A percentile compares a stretch with the other conserved stretches of the same genome.
phyloP scores from a whole-genome alignment of 2,329 filamentous ascomycete species.

The Aspergillus jensenii region DNA sequence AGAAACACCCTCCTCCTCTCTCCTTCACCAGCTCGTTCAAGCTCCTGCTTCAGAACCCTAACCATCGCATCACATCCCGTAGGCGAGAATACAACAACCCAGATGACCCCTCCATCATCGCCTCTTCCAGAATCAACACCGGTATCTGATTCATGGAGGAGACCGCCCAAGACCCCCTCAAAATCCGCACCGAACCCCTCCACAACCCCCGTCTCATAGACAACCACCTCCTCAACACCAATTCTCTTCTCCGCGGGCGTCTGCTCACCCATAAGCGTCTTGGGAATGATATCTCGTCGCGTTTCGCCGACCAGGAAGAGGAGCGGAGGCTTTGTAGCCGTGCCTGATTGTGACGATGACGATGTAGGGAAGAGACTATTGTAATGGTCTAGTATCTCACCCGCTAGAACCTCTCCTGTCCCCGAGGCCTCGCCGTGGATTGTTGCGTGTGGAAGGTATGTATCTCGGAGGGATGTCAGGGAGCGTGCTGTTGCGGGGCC shows the following conservation, averaged over 20 bases:
- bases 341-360: neutral
- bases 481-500: slow-evolving; percentile 61
- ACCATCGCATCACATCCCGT: slow-evolving; percentile 63
- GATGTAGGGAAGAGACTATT: slow-evolving; percentile 34
- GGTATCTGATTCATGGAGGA: neutral
- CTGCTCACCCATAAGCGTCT: slow-evolving; percentile 63
- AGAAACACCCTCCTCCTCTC: slow-evolving; percentile 51
- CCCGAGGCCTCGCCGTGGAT: slow-evolving; percentile 81
- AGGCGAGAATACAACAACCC: slow-evolving; percentile 57
- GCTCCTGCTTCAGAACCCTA: slow-evolving; percentile 43
- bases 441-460: slow-evolving; percentile 50
- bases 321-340: slow-evolving; percentile 53
- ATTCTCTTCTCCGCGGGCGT: slow-evolving; percentile 57
- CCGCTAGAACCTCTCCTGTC: slow-evolving; percentile 76
- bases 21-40: neutral
- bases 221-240: slow-evolving; percentile 72
- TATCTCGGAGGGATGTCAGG: slow-evolving; percentile 53
- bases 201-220: slow-evolving; percentile 87
- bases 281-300: slow-evolving; percentile 85
- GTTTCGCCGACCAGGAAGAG: slow-evolving; percentile 91
- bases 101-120: slow-evolving; percentile 22
- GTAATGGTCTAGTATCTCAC: slow-evolving; percentile 79
- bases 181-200: slow-evolving; percentile 73
- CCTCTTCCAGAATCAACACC: slow-evolving; percentile 28
- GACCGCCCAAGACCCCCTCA: slow-evolving; percentile 44